These are phyloP conservation scores for Craterostigma plantagineum DNA, from an alignment of 257 asterid genomes.

Conservation along the genomic window DNA sequence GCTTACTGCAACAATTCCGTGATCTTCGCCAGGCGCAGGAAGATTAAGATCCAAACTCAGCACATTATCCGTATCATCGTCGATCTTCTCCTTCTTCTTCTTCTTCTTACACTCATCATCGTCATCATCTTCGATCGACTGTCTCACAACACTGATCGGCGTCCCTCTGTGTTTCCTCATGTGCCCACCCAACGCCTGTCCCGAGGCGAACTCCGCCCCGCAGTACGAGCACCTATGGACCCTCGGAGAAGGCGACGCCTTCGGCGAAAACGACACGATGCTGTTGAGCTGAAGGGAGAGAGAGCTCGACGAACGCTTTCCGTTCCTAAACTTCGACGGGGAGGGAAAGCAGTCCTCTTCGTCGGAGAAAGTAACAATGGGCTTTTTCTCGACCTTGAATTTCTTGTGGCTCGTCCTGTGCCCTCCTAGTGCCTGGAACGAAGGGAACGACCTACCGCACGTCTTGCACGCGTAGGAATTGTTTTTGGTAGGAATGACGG, in stretches of 20 bases:
- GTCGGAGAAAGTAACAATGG: slow-evolving; percentile 13
- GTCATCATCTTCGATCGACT: slow-evolving; percentile 9
- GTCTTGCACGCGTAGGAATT: slow-evolving; percentile 48
- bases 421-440: slow-evolving; percentile 69
- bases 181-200: slow-evolving; percentile 63
- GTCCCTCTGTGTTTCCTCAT: slow-evolving; percentile 45
- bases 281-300: slow-evolving; percentile 33
- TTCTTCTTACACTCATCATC: slow-evolving; percentile 14
- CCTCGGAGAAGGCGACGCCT: slow-evolving; percentile 20
- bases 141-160: slow-evolving; percentile 8
- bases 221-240: slow-evolving; percentile 43
- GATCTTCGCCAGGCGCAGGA: not conserved
- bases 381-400: slow-evolving; percentile 18
- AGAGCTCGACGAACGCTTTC: slow-evolving; percentile 13
- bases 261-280: slow-evolving; percentile 16
- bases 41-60: not conserved
- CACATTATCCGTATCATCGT: too few relatives aligned
- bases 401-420: slow-evolving; percentile 63
- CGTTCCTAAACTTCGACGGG: slow-evolving; percentile 10
- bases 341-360: slow-evolving; percentile 30
- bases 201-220: slow-evolving; percentile 50
- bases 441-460: slow-evolving; percentile 32
- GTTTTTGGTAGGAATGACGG: slow-evolving; percentile 2
- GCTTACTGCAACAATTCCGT: too few relatives aligned
- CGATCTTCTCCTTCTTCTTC: slow-evolving; percentile 8